Base-by-base conservation (phyloP, 805 yeast species). In the Zygosaccharomyces rouxii region DNA sequence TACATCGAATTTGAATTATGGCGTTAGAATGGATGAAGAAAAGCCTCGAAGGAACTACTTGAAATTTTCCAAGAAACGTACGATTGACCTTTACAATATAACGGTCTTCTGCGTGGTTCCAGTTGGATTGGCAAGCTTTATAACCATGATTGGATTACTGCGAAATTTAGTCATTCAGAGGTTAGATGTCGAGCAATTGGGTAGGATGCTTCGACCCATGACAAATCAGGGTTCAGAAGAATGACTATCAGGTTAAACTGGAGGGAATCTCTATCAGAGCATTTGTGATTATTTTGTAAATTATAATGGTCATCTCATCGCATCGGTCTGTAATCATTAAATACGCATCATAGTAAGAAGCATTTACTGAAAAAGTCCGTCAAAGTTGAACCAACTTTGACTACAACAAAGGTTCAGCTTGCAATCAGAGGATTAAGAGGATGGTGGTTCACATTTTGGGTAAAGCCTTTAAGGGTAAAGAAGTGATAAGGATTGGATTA, bases 91-190 rank as follows among this genome's bases (percentile, higher is more conserved):
- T 47, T 88, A 89, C 66, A 87, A 86, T 56, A 86, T 94, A 43
- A 89, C 86, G 0, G 97, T 92, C 1, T 92, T 88, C 70, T 97
- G 98, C 2, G 99, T 92, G 35, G 97, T 92, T n/a, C 99, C 99
- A 0, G 89, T 92, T 14, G 98, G 99, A 0, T 61, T 92, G 51
- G 97, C 98, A 4, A 87, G 97, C 57, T 92, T 94, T 60, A 69
- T 90, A 21, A 89, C 98, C 2, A 88, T 90, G 96, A 73, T 89
- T 31, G 94, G 90, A 0, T 70, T 92, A 33, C 70, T 92, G 14
- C 70, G 98, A 51, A 79, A 86, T 42, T 70, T 89, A 43, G 73
- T 89, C 55, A 86, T 89, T 22, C 73, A 89, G 44, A 76, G 96
- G 49, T 65, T 88, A 45, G 95, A 85, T 54, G 64, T 73, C 10